Percentiles rank a stretch among this genome's conserved stretches.
phyloP scores from a whole-genome alignment of 202 grass and related monocot species.

The Alloteropsis angusta region DNA sequence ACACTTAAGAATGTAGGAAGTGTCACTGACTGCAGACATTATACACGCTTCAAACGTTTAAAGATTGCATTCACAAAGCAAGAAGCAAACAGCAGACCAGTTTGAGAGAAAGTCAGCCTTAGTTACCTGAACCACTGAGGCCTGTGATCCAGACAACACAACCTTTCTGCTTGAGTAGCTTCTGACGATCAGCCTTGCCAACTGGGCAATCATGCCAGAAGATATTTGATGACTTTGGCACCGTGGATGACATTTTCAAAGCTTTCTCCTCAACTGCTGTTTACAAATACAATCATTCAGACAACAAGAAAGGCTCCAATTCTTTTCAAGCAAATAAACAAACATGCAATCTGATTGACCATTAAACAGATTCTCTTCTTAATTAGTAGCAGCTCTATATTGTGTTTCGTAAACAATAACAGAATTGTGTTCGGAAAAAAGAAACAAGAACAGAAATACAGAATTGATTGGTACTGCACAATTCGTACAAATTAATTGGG shows the following conservation, averaged over 20 bases:
- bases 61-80: background rate
- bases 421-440: background rate
- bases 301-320: background rate
- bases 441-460: background rate
- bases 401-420: background rate
- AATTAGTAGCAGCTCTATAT: background rate
- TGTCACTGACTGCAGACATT: background rate
- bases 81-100: background rate
- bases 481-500: background rate
- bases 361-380: background rate
- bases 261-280: constrained; percentile 1
- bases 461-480: background rate
- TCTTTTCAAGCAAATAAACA: background rate
- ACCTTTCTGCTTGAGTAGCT: constrained; percentile 66
- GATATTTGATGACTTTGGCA: constrained; percentile 46
- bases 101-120: background rate
- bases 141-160: constrained; percentile 87
- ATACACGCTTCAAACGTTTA: background rate
- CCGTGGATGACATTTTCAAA: constrained; percentile 33
- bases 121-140: constrained; percentile 76
- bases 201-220: constrained; percentile 80
- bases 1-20: background rate
- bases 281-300: background rate
- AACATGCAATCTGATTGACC: background rate
- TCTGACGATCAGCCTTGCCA: constrained; percentile 56